Percentiles rank a stretch among this genome's conserved stretches.
Conservation (phyloP, 192 early-diverging fungal genomes). For the Paraglomus occultum region DNA sequence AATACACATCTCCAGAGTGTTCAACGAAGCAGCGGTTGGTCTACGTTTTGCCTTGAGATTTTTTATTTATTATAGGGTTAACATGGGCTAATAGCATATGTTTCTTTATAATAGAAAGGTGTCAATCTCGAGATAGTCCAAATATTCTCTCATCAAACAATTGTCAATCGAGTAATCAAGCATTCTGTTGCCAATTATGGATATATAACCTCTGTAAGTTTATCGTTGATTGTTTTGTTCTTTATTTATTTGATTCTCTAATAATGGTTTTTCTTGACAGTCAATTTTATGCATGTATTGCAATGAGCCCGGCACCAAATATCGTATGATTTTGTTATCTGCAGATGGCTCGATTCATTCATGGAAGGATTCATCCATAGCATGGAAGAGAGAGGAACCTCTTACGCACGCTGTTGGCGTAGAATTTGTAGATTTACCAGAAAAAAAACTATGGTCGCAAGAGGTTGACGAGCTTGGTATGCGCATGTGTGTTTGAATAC, state of each 20-base stretch:
- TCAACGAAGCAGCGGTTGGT: slow-evolving; percentile 13
- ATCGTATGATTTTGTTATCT: slow-evolving; percentile 55
- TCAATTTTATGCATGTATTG: no score
- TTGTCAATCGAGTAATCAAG: no score
- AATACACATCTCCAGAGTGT: no score
- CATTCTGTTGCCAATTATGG: no score
- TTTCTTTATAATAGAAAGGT: slow-evolving; percentile 32
- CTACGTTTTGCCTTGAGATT: slow-evolving; percentile 27
- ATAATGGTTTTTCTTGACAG: no score
- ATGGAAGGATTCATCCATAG: slow-evolving; percentile 43
- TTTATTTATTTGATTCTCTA: no score
- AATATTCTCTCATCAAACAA: no score
- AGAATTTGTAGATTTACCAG: slow-evolving; percentile 83
- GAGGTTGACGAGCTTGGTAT: slow-evolving; percentile 64
- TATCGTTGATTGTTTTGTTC: no score
- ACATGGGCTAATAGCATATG: slow-evolving; percentile 25
- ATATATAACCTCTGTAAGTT: no score
- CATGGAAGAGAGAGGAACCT: slow-evolving; percentile 88
- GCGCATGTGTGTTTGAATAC: not conserved
- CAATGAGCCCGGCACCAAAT: not conserved
- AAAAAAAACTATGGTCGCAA: slow-evolving; percentile 61
- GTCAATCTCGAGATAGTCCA: slow-evolving; percentile 36
- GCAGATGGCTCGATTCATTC: slow-evolving; percentile 56
- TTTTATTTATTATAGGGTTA: slow-evolving; percentile 30
- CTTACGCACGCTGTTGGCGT: slow-evolving; percentile 66